phyloP scores from a whole-genome alignment of 768 basidiomycete species.

The Chalciporus pseudorubinellus region DNA sequence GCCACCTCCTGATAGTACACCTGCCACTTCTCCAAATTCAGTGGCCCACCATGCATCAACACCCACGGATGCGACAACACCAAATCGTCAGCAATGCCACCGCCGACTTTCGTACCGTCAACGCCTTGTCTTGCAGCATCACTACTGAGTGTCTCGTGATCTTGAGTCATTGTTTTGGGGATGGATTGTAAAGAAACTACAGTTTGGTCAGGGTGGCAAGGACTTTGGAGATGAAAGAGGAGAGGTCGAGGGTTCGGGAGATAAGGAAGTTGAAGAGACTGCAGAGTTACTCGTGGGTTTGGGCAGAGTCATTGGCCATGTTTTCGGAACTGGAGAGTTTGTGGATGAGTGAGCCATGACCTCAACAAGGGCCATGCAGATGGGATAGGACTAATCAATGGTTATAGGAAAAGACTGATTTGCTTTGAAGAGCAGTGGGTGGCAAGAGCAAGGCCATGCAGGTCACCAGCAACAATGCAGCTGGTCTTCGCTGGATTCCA shows the following conservation, averaged over 20 bases:
- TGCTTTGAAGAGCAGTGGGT: too few species aligned
- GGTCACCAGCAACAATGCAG: too few species aligned
- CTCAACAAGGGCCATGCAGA: constrained; percentile 94
- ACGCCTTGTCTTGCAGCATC: constrained; percentile 86
- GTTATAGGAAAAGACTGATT: too few species aligned
- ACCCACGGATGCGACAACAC: constrained; percentile 89
- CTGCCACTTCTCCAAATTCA: constrained; percentile 74
- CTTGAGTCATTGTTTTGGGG: constrained; percentile 79
- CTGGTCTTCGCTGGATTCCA: too few species aligned
- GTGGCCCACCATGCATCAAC: constrained; percentile 74
- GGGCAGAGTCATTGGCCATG: constrained; percentile 44
- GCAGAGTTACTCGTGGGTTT: constrained; percentile 67
- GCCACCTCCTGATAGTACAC: constrained; percentile 63
- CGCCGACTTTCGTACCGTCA: constrained; percentile 83
- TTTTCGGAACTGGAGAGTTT: constrained; percentile 65
- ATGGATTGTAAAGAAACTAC: constrained; percentile 73
- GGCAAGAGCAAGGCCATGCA: too few species aligned
- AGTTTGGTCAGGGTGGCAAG: constrained; percentile 72
- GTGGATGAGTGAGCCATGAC: constrained; percentile 82
- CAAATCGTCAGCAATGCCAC: constrained; percentile 75
- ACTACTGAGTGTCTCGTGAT: constrained; percentile 75
- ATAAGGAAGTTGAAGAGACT: constrained; percentile 80
- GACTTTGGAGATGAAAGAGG: constrained; percentile 89
- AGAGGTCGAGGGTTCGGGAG: constrained; percentile 84
- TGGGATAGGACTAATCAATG: constrained; percentile 76